A percentile compares a stretch with the other conserved stretches of the same genome.
Conservation (phyloP, 2,329 filamentous ascomycete genomes). For the Pseudomassariella vexata region DNA sequence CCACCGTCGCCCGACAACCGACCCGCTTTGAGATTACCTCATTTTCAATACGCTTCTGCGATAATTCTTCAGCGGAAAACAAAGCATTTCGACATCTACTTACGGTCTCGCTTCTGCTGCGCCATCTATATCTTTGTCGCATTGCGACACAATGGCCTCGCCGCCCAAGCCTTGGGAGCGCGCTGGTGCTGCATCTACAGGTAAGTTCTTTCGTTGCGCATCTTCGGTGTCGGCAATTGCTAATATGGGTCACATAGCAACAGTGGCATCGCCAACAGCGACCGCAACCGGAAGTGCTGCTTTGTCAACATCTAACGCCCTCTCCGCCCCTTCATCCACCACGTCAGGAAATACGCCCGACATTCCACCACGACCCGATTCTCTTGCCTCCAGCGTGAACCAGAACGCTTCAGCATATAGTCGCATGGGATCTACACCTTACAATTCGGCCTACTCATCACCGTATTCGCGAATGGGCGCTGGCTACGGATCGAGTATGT, state of each 20-base stretch:
- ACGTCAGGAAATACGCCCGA: slow-evolving; percentile 52
- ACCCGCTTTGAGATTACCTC: too few relatives aligned
- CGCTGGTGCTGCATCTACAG: slow-evolving; percentile 52
- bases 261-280: slow-evolving; percentile 31
- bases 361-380: slow-evolving; percentile 74
- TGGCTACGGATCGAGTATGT: slow-evolving; percentile 21
- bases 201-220: slow-evolving; percentile 14
- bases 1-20: too few relatives aligned
- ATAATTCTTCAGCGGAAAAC: too few relatives aligned
- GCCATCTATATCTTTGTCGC: slow-evolving; percentile 1
- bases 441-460: slow-evolving; percentile 41
- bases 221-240: slow-evolving; percentile 1
- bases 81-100: too few relatives aligned
- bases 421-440: slow-evolving; percentile 45
- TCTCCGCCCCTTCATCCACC: slow-evolving; percentile 33
- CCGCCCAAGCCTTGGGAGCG: slow-evolving; percentile 98
- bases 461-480: slow-evolving; percentile 41
- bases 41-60: too few relatives aligned
- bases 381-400: slow-evolving; percentile 74
- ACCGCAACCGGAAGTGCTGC: slow-evolving; percentile 35
- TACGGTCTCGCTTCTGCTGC: too few relatives aligned
- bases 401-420: slow-evolving; percentile 84
- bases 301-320: slow-evolving; percentile 31
- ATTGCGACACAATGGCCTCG: slow-evolving; percentile 52
- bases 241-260: slow-evolving; percentile 15